phyloP scores from a whole-genome alignment of 1,284 basidiomycete species.

The Hemileia vastatrix region DNA sequence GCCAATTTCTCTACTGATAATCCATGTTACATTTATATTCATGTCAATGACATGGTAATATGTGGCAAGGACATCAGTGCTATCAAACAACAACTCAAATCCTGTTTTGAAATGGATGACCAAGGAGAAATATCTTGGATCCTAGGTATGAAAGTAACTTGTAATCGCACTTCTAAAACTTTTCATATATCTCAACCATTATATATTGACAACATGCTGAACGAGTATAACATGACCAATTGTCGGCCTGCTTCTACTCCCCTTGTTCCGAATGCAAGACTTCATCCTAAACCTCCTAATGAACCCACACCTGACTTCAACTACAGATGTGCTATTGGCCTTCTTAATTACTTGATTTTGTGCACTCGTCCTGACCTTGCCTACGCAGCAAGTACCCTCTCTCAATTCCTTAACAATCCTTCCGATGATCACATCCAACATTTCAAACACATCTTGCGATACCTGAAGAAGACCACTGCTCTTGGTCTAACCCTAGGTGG shows the following conservation, averaged over 20 bases:
- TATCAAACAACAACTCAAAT: neutral
- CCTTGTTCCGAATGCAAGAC: neutral
- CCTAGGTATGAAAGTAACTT: constrained; percentile 2
- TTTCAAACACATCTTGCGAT: neutral
- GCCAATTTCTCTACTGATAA: neutral
- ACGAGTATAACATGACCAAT: neutral
- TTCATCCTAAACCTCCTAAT: neutral
- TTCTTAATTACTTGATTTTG: constrained; percentile 1
- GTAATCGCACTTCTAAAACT: too few species aligned
- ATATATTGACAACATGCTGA: neutral
- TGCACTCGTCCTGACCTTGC: constrained; percentile 13
- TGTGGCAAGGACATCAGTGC: neutral
- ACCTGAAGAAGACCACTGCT: neutral
- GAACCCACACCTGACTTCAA: neutral
- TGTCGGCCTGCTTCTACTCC: neutral
- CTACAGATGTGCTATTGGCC: neutral
- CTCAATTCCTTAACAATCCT: neutral
- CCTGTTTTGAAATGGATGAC: constrained; percentile 8
- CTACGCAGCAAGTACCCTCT: neutral
- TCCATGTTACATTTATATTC: neutral
- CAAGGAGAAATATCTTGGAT: neutral
- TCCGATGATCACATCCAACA: neutral
- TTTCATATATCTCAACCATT: neutral
- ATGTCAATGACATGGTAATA: constrained; percentile 7
- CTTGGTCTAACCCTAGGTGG: neutral